Conservation (phyloP, 768 basidiomycete genomes). For the Boletus reticuloceps region DNA sequence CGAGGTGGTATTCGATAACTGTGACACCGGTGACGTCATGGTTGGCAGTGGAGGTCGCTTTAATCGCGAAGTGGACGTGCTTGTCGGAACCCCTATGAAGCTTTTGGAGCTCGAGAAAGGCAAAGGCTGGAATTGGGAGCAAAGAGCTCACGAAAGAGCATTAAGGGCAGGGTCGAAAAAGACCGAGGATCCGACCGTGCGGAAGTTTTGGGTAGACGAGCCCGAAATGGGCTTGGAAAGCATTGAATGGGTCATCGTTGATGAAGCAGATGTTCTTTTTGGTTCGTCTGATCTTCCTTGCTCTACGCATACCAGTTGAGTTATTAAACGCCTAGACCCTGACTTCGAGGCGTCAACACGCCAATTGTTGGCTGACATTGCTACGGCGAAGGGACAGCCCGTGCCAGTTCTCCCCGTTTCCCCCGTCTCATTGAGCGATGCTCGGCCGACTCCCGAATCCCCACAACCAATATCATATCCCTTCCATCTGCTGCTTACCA, state of each 20-base stretch:
- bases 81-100: constrained; percentile 66
- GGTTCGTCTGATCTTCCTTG: constrained; percentile 43
- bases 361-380: constrained; percentile 67
- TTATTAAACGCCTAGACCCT: constrained; percentile 48
- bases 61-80: constrained; percentile 44
- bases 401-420: constrained; percentile 15
- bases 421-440: constrained; percentile 14
- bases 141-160: constrained; percentile 26
- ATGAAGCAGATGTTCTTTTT: constrained; percentile 89
- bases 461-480: constrained; percentile 48
- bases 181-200: constrained; percentile 26
- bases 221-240: constrained; percentile 62
- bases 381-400: constrained; percentile 49
- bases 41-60: constrained; percentile 19
- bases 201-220: constrained; percentile 43
- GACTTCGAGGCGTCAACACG: constrained; percentile 80
- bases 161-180: constrained; percentile 23
- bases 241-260: constrained; percentile 87
- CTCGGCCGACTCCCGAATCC: constrained; percentile 4
- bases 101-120: constrained; percentile 58
- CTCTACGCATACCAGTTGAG: neutral
- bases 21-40: constrained; percentile 28
- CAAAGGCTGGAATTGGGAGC: constrained; percentile 50
- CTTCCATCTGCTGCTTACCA: constrained; percentile 78
- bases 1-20: constrained; percentile 19